A percentile compares a stretch with the other conserved stretches of the same genome.
phyloP scores from a whole-genome alignment of 1,139 yeast genomes.

The Lipomyces yarrowii region DNA sequence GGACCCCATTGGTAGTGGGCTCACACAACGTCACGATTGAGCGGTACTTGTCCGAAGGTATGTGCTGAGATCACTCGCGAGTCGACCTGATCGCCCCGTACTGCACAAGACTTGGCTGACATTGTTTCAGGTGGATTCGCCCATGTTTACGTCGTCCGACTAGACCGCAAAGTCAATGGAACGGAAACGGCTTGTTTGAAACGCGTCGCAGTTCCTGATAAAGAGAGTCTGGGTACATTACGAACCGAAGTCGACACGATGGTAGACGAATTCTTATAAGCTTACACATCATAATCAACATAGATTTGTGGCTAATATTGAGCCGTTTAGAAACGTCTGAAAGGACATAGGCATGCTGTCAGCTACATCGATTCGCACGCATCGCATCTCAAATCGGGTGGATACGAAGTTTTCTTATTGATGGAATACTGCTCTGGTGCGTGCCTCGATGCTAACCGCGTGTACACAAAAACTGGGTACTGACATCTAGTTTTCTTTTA shows the following conservation, averaged over 20 bases:
- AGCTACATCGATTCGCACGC: constrained; percentile 95
- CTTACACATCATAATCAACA: not conserved
- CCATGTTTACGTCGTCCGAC: constrained; percentile 65
- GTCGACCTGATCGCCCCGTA: not conserved
- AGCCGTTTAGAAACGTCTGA: constrained; percentile 56
- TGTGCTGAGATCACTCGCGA: not conserved
- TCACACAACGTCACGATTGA: constrained; percentile 60
- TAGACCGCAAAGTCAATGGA: constrained; percentile 37
- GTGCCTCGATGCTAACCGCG: not conserved
- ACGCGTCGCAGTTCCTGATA: constrained; percentile 75
- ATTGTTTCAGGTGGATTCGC: constrained; percentile 62
- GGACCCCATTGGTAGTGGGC: constrained; percentile 67
- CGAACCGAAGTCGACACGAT: constrained; percentile 82
- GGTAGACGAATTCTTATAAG: constrained; percentile 40
- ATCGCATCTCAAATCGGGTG: constrained; percentile 56
- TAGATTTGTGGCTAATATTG: not conserved
- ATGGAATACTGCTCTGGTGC: constrained; percentile 79
- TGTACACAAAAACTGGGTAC: not conserved
- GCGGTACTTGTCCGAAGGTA: constrained; percentile 61
- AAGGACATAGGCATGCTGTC: constrained; percentile 79
- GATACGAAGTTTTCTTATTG: constrained; percentile 83
- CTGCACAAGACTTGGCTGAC: not conserved
- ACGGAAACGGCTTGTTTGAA: constrained; percentile 59
- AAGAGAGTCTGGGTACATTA: constrained; percentile 63
- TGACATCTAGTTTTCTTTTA: not conserved